A percentile compares a stretch with the other conserved stretches of the same genome.
These are phyloP conservation scores for Paramecium tetraurelia DNA, from an alignment of 73 alveolate genomes.

Conservation along the genomic window DNA sequence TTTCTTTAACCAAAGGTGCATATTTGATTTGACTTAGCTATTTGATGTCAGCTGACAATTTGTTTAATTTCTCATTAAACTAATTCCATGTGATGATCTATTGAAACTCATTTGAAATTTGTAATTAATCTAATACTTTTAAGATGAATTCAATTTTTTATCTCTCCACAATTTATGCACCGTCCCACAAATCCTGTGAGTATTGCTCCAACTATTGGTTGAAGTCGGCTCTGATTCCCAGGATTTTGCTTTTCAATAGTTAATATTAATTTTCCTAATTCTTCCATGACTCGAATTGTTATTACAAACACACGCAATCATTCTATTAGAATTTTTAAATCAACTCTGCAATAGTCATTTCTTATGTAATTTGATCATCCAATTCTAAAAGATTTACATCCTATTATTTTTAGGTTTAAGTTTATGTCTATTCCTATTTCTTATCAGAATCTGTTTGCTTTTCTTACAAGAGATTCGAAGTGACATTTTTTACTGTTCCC, in stretches of 20 bases:
- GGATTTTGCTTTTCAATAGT: background rate
- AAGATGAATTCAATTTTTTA: background rate
- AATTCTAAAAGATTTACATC: background rate
- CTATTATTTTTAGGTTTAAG: background rate
- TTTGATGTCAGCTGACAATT: background rate
- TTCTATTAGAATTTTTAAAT: background rate
- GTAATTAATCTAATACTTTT: background rate
- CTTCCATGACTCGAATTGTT: conserved; percentile 1
- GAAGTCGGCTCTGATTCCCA: background rate
- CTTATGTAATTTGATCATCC: background rate
- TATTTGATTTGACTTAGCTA: background rate
- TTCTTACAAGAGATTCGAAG: background rate
- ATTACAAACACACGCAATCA: background rate
- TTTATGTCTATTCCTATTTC: background rate
- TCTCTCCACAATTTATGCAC: background rate
- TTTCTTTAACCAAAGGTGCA: conserved; percentile 15
- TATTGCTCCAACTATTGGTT: background rate
- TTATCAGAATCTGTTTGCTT: background rate
- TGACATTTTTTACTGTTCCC: background rate
- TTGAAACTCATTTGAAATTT: background rate
- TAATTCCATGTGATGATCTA: background rate
- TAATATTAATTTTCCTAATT: background rate
- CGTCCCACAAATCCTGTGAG: background rate
- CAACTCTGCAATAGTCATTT: background rate
- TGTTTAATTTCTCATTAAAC: background rate